Evolutionary conservation across 2,329 filamentous ascomycete genomes (phyloP).

Genomic region (Talaromyces amestolkiae): DNA sequence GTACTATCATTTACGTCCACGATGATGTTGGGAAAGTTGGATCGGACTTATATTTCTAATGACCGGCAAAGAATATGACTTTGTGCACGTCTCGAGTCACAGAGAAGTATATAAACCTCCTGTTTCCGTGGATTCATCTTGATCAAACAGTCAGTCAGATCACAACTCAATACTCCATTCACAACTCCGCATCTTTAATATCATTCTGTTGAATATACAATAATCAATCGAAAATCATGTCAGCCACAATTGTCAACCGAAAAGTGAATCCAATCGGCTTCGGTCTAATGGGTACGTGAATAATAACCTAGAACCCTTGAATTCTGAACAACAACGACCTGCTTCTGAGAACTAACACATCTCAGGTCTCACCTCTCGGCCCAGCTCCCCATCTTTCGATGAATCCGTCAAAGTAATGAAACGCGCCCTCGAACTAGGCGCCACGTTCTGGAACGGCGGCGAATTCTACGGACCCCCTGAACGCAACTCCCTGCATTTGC

Average conservation of each 20-base stretch:
- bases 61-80: neutral
- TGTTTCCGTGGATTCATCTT: neutral
- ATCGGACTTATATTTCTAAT: neutral
- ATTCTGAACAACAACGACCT: neutral
- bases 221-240: neutral
- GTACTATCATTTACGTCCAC: neutral
- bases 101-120: neutral
- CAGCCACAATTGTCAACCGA: neutral
- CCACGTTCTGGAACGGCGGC: slow-evolving; percentile 60
- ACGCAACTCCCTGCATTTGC: slow-evolving; percentile 59
- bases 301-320: neutral
- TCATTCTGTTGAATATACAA: neutral
- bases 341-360: neutral
- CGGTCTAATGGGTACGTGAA: slow-evolving; percentile 53
- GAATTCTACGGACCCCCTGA: slow-evolving; percentile 63
- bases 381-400: neutral
- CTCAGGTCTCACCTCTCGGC: neutral
- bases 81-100: neutral
- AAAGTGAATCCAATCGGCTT: slow-evolving; percentile 52
- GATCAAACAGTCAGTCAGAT: neutral
- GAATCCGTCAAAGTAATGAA: slow-evolving; percentile 48
- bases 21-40: neutral
- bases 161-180: neutral
- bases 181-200: neutral
- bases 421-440: slow-evolving; percentile 48